phyloP scores from a whole-genome alignment of 2,329 filamentous ascomycete genomes.

The Alternaria brassicicola region DNA sequence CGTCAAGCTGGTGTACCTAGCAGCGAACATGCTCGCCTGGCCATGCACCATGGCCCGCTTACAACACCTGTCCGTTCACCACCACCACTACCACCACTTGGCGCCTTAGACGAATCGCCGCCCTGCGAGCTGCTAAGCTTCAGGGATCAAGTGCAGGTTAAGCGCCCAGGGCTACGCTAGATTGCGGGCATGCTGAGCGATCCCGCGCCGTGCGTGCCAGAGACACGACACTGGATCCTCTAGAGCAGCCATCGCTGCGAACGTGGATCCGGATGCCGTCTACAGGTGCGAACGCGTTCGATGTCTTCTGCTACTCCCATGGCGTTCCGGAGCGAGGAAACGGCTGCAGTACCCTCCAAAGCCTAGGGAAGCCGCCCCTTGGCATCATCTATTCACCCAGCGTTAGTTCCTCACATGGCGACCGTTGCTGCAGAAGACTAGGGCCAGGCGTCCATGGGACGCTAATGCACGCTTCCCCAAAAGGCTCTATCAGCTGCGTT shows the following conservation, averaged over 20 bases:
- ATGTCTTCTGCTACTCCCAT: background rate
- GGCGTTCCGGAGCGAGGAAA: background rate
- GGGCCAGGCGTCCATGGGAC: conserved; percentile 18
- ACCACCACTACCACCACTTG: conserved; percentile 9
- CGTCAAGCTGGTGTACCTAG: conserved; percentile 12
- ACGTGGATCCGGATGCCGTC: background rate
- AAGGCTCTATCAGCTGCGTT: conserved; percentile 23
- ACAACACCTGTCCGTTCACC: conserved; percentile 19
- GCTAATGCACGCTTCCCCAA: conserved; percentile 33
- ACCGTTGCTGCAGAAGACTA: conserved; percentile 15
- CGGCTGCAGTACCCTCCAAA: background rate
- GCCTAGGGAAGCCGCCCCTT: background rate
- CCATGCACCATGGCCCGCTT: conserved; percentile 14
- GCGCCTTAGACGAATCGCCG: conserved; percentile 16
- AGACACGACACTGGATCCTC: conserved; percentile 22
- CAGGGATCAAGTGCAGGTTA: conserved; percentile 18
- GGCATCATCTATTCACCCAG: conserved; percentile 13
- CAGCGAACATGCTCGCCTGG: conserved; percentile 14
- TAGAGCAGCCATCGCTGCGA: conserved; percentile 2
- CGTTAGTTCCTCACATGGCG: conserved; percentile 13
- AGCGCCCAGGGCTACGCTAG: conserved; percentile 21
- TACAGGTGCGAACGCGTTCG: background rate
- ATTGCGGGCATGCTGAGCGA: conserved; percentile 13
- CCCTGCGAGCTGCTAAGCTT: conserved; percentile 3
- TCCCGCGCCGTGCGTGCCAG: conserved; percentile 18